Evolutionary conservation across 306 rosid genomes (phyloP), one percentile per base, ranked within the genome.

Genomic region (Dryas drummondii): DNA sequence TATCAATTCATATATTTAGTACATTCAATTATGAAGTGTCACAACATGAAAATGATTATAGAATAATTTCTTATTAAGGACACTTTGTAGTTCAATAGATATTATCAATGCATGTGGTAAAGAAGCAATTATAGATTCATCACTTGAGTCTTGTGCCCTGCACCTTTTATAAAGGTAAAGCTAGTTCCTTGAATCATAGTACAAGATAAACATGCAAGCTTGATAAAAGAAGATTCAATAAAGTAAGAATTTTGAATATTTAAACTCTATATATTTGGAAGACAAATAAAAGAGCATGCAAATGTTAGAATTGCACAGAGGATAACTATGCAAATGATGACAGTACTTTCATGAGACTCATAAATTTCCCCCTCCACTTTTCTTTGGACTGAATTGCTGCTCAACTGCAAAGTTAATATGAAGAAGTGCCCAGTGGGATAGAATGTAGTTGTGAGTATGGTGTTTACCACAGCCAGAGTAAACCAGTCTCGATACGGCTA

Each of bases 101-200:
- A 66, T 37, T 10, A 40, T 37, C 37, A 64, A 57, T 15, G 74
- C 63, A 45, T 19, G 40, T 69, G 57, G 7, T 56, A 79, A 55
- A 70, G 72, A 80, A 72, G 69, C 50, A 66, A 81, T 16, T 26
- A 73, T 73, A 81, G 60, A 41, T 54, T 57, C 66, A 70, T 60
- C 74, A 66, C 41, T 74, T 22, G 22, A 22, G 22, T 22, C 22
- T 22, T 58, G 79, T 45, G 73, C 48, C 81, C 70, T 50, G 52
- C 70, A 59, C 72, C 46, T 37, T 14, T 44, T 9, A 32, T 7
- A 3, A 66, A 66, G 15, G 16, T 27, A 9, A 66, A 7, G 74
- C 50, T 56, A 56, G 45, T 48, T 76, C 11, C 68, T 50, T 17
- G 59, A 17, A 77, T 59, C 71, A 44, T 64, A 44, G 42, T 22